Evolutionary conservation across 1,284 basidiomycete species (phyloP).

Genomic region (Bondarzewia mesenterica): DNA sequence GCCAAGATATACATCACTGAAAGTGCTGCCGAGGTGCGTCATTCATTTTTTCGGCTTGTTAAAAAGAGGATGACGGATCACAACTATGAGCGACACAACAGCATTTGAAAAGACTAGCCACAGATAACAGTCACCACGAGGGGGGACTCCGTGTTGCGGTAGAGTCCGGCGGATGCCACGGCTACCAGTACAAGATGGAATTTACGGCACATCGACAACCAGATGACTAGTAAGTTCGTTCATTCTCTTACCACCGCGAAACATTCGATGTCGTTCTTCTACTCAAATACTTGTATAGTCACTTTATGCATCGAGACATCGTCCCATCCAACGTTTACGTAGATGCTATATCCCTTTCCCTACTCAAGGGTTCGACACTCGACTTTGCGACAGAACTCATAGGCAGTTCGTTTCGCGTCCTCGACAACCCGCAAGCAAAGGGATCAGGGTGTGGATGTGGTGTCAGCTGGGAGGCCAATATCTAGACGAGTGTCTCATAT

Average conservation of each 20-base stretch:
- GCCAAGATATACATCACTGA: constrained; percentile 53
- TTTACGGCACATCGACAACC: constrained; percentile 49
- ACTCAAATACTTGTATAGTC: constrained; percentile 36
- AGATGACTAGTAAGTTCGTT: constrained; percentile 71
- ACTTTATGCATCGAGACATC: constrained; percentile 60
- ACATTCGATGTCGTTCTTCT: not conserved
- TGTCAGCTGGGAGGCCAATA: constrained; percentile 82
- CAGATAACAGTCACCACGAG: constrained; percentile 45
- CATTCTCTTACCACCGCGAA: constrained; percentile 4
- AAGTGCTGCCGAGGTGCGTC: constrained; percentile 60
- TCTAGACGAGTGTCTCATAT: not conserved
- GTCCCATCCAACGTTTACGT: constrained; percentile 69
- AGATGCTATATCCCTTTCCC: constrained; percentile 72
- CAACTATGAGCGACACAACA: constrained; percentile 19
- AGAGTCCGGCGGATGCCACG: constrained; percentile 88
- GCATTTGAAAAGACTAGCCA: constrained; percentile 62
- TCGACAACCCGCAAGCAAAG: constrained; percentile 79
- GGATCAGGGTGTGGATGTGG: constrained; percentile 86
- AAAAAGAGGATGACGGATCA: too few relatives aligned
- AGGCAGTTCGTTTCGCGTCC: constrained; percentile 75
- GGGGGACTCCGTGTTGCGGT: constrained; percentile 72
- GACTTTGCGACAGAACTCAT: constrained; percentile 91
- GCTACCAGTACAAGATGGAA: constrained; percentile 88
- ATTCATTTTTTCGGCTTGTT: not conserved
- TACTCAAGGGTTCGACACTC: constrained; percentile 78